Base-by-base conservation (phyloP, 73 alveolate genomes). In the Durusdinium trenchii region DNA sequence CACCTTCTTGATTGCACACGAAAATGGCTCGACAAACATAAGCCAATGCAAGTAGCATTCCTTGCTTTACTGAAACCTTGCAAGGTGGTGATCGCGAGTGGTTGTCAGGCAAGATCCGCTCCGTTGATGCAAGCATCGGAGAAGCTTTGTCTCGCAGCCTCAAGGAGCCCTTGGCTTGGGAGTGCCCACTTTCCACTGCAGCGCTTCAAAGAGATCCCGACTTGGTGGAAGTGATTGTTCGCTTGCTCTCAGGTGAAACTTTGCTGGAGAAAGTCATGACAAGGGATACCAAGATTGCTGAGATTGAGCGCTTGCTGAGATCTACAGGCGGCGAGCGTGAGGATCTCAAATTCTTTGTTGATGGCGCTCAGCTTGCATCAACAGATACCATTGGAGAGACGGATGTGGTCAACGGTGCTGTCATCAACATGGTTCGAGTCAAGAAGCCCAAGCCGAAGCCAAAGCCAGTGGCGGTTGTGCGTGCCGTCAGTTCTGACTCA, bases 211-310 rank as follows among this genome's bases (percentile, higher is more conserved):
- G 89, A 91, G 98, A 91, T 47, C 76, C 98, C 2, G 75, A 48
- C 57, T 26, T 69, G 48, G 87, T 91, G 40, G 57, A 69, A 28
- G 98, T 91, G 48, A 71, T 43, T 18, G 98, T 91, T 43, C 98
- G 75, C 42, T 76, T 91, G 78, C 84, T 91, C 45, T 91, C 98
- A 3, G 98, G 98, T 35, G 98, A 91, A 57, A 67, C 84, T 32
- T 40, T 91, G 48, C 38, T 91, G 54, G 98, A 67, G 52, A 9
- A 52, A 36, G 76, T 47, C 78, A 91, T 91, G 98, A 32, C 60
- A 3, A 69, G 46, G 89, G 76, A 47, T 12, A 69, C 89, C 64
- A 91, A 40, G 64, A 52, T 91, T 40, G 43, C 75, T 2, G 98
- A 91, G 75, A 35, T 91, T 42, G 89, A 47, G 28, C 57, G 71